Evolutionary conservation across 768 basidiomycete genomes (phyloP).

Genomic region (Termitomyces eurrhizus): DNA sequence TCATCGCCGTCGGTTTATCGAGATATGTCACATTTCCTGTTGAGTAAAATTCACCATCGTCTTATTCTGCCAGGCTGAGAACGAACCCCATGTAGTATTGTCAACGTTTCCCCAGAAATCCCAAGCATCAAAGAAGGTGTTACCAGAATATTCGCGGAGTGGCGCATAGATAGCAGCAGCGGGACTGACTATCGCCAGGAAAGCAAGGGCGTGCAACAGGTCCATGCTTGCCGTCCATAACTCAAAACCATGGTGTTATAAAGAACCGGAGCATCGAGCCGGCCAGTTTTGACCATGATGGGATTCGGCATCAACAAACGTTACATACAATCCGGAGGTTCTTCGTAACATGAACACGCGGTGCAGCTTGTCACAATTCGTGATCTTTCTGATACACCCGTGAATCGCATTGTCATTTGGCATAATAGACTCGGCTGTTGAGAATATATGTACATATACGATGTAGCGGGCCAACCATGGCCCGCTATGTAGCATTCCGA

Average conservation of each 20-base stretch:
- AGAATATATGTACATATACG: not conserved
- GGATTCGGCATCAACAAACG: not conserved
- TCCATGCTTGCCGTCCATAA: not conserved
- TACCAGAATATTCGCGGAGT: conserved; percentile 3
- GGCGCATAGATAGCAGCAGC: conserved; percentile 1
- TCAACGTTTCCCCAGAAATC: conserved; percentile 7
- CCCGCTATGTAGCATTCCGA: too few species aligned
- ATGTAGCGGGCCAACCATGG: not conserved
- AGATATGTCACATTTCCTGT: conserved; percentile 45
- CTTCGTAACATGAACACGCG: not conserved
- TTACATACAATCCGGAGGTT: not conserved
- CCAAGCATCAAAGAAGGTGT: conserved; percentile 8
- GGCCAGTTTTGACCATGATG: conserved; percentile 2
- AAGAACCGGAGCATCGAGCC: not conserved
- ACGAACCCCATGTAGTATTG: conserved; percentile 4
- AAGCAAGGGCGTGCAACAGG: not conserved
- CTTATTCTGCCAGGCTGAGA: not conserved
- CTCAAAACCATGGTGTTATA: not conserved
- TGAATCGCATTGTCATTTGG: not conserved
- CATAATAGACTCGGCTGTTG: not conserved
- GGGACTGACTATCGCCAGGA: not conserved
- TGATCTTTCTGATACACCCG: not conserved
- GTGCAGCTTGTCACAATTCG: not conserved
- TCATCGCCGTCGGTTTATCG: conserved; percentile 32
- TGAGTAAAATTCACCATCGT: not conserved